Base-by-base conservation (phyloP, 306 rosid genomes). In the Quercus dentata region DNA sequence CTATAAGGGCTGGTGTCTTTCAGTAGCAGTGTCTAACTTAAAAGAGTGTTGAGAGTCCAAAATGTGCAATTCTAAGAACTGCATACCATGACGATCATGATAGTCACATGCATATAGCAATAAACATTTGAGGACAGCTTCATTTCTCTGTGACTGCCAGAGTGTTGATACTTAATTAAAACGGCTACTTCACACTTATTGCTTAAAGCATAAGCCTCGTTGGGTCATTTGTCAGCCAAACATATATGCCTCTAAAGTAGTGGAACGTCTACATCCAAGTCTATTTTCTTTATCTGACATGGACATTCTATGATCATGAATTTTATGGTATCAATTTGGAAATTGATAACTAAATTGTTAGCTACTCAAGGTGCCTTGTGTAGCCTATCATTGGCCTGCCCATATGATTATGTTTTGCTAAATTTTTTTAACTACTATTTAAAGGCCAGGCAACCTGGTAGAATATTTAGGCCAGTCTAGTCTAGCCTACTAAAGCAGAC, bases 11-110 rank as follows among this genome's bases (percentile, higher is more conserved):
- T 76, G 19, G 71, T 21, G 21, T 56, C 61, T 80, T 79, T 62
- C 61, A 73, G 70, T 71, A 81, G 78, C 71, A 67, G 69, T 75
- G 59, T 72, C 81, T 73, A 27, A 18, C 81, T 52, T 44, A 85
- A 83, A 70, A 33, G 52, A 73, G 56, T n/a, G 69, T 62, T 74
- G 41, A 14, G 12, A 73, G 59, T 54, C 35, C 76, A 78, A 78
- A 85, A 67, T 75, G 30, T 19, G 28, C 71, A 67, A 79, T 76
- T 81, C 69, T 74, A 77, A 72, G 54, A 76, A 78, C 83, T 59
- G n/a, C 80, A 80, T 89, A 90, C 91, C 91, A 91, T 28, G 30
- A 28, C 71, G 41, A 89, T 84, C 89, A 88, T 88, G 85, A 75
- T 73, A 63, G 64, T 83, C 91, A 89, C 87, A 82, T 85, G 88